Evolutionary conservation across 2,329 filamentous ascomycete species (phyloP), one percentile per base, ranked within the genome.

Genomic region (Talaromyces sp.): DNA sequence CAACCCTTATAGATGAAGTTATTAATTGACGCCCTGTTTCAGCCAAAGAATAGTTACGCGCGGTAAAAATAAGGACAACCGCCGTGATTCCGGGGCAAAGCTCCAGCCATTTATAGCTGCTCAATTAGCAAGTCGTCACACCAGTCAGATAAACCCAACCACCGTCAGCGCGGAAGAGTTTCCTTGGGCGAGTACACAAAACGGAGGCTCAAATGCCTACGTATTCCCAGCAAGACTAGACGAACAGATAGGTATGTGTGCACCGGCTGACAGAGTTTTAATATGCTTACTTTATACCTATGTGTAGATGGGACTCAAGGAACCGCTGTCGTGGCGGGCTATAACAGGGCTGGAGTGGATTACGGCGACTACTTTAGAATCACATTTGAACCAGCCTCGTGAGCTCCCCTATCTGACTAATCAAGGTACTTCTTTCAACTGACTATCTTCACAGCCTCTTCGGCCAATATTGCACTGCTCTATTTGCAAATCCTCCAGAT

Each of bases 121-220:
- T 9, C 0, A 21, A 15, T 7, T 51, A 25, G 2, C 15, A 17
- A 40, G 35, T 1, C 50, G 50, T 21, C n/a, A 21, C 19, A 53
- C 50, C 25, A 40, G 17, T 53, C 50, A 40, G 19, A 53, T 53
- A n/a, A 53, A 53, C 11, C n/a, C 19, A 17, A 31, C 13, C 6
- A 53, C 50, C 15, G 5, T 40, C 50, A 53, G 50, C 15, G 50
- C 50, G 11, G 50, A 53, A 31, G 50, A 53, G 13, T 53, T 40
- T 40, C 50, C 50, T 15, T 53, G 50, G 50, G 50, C 50, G 15
- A 21, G 50, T 21, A 53, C 48, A 37, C 1, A 10, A 25, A 7
- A 52, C 2, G 50, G 36, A 31, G 50, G 50, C 4, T 2, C 10
- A 40, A 53, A 4, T 3, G 50, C 50, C 35, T 53, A 28, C 50